phyloP scores from a whole-genome alignment of 345 rosid genomes.

The Populus simonii region DNA sequence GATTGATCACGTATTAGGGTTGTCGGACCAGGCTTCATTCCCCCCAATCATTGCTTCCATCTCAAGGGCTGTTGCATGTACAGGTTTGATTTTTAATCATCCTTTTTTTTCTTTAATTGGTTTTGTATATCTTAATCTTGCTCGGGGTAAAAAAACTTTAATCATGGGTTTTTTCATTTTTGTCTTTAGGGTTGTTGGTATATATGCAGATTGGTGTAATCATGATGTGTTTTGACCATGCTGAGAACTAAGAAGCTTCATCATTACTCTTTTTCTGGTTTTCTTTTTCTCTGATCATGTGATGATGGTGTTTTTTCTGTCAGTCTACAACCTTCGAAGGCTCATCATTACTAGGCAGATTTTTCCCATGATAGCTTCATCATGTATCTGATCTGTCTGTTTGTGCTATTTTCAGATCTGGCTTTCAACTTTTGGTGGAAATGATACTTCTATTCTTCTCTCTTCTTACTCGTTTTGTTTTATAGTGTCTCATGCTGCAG shows the following conservation, averaged over 20 bases:
- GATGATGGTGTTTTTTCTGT: slow-evolving; percentile 21
- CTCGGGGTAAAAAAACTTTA: background rate
- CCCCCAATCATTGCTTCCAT: slow-evolving; percentile 74
- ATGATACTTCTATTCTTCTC: slow-evolving; percentile 1
- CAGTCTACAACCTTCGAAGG: slow-evolving; percentile 20
- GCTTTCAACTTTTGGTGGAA: slow-evolving; percentile 15
- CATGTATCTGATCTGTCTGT: slow-evolving; percentile 45
- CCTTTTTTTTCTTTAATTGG: background rate
- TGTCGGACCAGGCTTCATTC: slow-evolving; percentile 99
- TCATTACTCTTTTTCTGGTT: slow-evolving; percentile 43
- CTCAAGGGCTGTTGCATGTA: slow-evolving; percentile 8
- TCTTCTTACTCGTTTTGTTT: background rate
- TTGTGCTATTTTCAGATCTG: slow-evolving; percentile 43
- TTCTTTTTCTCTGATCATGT: slow-evolving; percentile 26
- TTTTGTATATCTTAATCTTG: background rate
- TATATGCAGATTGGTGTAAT: slow-evolving; percentile 19
- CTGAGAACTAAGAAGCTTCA: slow-evolving; percentile 35
- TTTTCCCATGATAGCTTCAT: slow-evolving; percentile 37
- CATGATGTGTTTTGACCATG: slow-evolving; percentile 21
- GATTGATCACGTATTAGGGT: slow-evolving; percentile 36
- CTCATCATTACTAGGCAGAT: slow-evolving; percentile 26
- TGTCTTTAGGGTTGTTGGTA: background rate
- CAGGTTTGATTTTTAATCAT: slow-evolving; percentile 32
- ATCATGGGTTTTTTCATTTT: slow-evolving; percentile 2
- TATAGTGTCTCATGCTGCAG: slow-evolving; percentile 32